Percentiles rank a stretch among this genome's conserved stretches.
phyloP scores from a whole-genome alignment of 2,329 filamentous ascomycete genomes.

The Coniochaeta sp. region DNA sequence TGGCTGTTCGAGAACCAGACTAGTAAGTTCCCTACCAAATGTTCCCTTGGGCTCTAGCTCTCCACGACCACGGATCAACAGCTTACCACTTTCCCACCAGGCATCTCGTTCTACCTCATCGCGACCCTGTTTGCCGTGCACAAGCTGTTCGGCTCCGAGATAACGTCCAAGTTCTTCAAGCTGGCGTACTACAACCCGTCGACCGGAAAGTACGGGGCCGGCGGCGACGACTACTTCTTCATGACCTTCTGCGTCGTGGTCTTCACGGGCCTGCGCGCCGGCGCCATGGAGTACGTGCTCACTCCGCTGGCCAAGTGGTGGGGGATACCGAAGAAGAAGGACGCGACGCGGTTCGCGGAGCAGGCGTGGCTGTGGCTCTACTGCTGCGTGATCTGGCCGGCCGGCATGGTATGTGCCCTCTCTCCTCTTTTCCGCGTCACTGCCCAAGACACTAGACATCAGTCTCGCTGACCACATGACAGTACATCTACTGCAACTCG shows the following conservation, averaged over 20 bases:
- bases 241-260: slow-evolving; percentile 70
- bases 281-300: slow-evolving; percentile 77
- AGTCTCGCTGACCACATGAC: slow-evolving; percentile 6
- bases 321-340: slow-evolving; percentile 67
- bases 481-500: slow-evolving; percentile 72
- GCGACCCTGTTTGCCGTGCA: slow-evolving; percentile 71
- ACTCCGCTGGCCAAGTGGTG: slow-evolving; percentile 61
- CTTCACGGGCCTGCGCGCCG: slow-evolving; percentile 75
- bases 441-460: too few species aligned
- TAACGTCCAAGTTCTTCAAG: slow-evolving; percentile 74
- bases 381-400: slow-evolving; percentile 67
- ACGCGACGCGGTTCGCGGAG: slow-evolving; percentile 72
- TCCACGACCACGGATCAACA: neutral
- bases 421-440: neutral
- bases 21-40: slow-evolving; percentile 49
- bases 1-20: slow-evolving; percentile 69
- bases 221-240: slow-evolving; percentile 68
- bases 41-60: neutral
- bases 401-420: slow-evolving; percentile 58
- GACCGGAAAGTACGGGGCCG: slow-evolving; percentile 61
- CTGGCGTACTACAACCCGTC: slow-evolving; percentile 69
- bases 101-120: slow-evolving; percentile 73
- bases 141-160: slow-evolving; percentile 65
- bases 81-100: slow-evolving; percentile 30
- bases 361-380: slow-evolving; percentile 83